These are phyloP conservation scores for Yarrowia sp. DNA, from an alignment of 805 yeast species.

Conservation along the genomic window DNA sequence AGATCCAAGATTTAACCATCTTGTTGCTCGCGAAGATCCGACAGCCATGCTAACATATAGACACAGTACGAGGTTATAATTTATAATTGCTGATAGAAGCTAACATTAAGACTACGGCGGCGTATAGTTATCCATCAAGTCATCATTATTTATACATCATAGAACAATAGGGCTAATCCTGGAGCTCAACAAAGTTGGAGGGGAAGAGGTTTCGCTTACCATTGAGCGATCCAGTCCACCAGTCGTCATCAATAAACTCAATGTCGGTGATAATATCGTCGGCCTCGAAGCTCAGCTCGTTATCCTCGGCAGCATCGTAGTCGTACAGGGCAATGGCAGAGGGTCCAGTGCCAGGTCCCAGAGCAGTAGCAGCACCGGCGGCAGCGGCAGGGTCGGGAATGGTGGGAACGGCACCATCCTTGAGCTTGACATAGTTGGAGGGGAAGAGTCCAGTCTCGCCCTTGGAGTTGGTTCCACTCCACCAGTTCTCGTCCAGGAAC, in stretches of 20 bases:
- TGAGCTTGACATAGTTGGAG: constrained; percentile 66
- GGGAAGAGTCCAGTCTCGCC: constrained; percentile 91
- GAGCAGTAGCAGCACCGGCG: constrained; percentile 26
- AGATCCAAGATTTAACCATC: not conserved
- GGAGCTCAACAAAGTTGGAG: constrained; percentile 66
- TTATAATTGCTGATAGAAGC: not conserved
- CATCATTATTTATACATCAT: constrained; percentile 19
- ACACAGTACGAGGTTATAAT: not conserved
- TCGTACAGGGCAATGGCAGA: constrained; percentile 67
- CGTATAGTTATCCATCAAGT: not conserved
- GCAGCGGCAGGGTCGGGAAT: constrained; percentile 28
- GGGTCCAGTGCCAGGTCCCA: constrained; percentile 36
- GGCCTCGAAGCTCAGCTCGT: constrained; percentile 80
- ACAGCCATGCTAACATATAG: not conserved
- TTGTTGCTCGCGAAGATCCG: not conserved
- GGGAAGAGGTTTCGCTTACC: constrained; percentile 89
- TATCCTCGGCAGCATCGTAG: constrained; percentile 89
- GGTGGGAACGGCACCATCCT: constrained; percentile 38
- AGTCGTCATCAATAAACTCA: constrained; percentile 87
- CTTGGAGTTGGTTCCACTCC: constrained; percentile 73
- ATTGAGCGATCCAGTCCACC: constrained; percentile 90
- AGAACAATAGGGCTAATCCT: constrained; percentile 23
- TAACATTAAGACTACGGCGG: too few relatives aligned
- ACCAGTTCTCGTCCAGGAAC: constrained; percentile 76
- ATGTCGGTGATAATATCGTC: constrained; percentile 79